A percentile compares a stretch with the other conserved stretches of the same genome.
Evolutionary conservation across 2,329 filamentous ascomycete species (phyloP).

Genomic region (Ascosphaera aggregata): DNA sequence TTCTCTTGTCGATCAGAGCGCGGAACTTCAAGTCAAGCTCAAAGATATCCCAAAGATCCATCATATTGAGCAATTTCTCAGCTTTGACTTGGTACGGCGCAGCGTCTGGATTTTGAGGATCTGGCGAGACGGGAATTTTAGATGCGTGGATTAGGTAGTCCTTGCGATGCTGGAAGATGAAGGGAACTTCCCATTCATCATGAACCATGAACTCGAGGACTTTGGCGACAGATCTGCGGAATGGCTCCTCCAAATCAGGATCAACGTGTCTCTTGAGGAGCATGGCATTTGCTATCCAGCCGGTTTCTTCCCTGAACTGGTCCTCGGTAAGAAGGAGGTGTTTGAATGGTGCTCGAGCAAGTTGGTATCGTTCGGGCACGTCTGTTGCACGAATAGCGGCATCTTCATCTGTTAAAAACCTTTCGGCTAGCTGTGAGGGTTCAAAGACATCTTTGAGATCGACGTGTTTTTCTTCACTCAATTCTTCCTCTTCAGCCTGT

Average conservation of each 20-base stretch:
- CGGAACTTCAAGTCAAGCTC: constrained; percentile 91
- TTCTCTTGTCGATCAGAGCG: constrained; percentile 77
- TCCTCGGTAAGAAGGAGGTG: constrained; percentile 59
- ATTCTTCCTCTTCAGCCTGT: constrained; percentile 52
- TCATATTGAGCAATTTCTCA: constrained; percentile 75
- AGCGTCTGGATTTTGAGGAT: constrained; percentile 43
- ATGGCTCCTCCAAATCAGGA: constrained; percentile 51
- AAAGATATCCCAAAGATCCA: constrained; percentile 84
- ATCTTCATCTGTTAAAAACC: constrained; percentile 86
- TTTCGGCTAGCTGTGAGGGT: constrained; percentile 80
- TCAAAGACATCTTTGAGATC: constrained; percentile 97
- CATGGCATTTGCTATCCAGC: constrained; percentile 79
- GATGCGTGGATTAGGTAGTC: constrained; percentile 88
- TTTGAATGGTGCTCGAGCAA: constrained; percentile 74
- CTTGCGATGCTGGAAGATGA: constrained; percentile 94
- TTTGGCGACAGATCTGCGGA: constrained; percentile 71
- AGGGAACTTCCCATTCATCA: constrained; percentile 86
- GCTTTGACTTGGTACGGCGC: constrained; percentile 52
- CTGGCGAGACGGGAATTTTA: constrained; percentile 38
- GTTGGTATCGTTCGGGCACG: constrained; percentile 81
- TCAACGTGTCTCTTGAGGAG: constrained; percentile 66
- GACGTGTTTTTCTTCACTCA: constrained; percentile 58
- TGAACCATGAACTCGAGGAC: constrained; percentile 89
- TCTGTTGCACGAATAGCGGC: constrained; percentile 74
- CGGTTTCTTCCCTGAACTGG: constrained; percentile 70